Conservation (phyloP, 2,329 filamentous ascomycete species). For the Thielaviopsis populi region DNA sequence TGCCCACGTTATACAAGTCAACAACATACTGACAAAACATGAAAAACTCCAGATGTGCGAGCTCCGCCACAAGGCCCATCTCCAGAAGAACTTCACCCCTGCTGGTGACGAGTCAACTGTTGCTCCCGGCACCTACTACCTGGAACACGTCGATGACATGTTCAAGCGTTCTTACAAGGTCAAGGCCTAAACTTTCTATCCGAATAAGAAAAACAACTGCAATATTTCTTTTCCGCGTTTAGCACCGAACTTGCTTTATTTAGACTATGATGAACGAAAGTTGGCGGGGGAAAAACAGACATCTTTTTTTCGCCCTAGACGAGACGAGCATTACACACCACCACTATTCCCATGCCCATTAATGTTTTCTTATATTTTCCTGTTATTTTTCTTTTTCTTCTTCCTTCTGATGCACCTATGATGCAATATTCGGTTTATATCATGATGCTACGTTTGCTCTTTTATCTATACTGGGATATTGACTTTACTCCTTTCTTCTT, state of each 20-base stretch:
- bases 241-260: neutral
- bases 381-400: constrained; percentile 7
- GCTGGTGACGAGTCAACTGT: constrained; percentile 53
- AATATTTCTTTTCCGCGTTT: constrained; percentile 2
- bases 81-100: constrained; percentile 65
- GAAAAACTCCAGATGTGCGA: constrained; percentile 48
- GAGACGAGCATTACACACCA: neutral
- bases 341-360: neutral
- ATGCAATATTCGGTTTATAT: neutral
- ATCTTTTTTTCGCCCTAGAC: neutral
- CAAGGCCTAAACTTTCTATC: constrained; percentile 43
- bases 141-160: constrained; percentile 69
- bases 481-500: neutral
- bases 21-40: neutral
- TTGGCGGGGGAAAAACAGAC: neutral
- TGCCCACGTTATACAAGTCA: neutral
- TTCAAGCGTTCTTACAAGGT: constrained; percentile 66
- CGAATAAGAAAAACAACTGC: constrained; percentile 9
- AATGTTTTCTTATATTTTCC: constrained; percentile 2
- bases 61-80: constrained; percentile 67
- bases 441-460: neutral
- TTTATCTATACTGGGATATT: neutral
- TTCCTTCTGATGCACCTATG: too few relatives aligned
- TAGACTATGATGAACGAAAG: neutral
- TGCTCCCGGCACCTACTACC: constrained; percentile 56